Evolutionary conservation across 169 alveolate genomes (phyloP).

Genomic region (Plasmodium reichenowi): DNA sequence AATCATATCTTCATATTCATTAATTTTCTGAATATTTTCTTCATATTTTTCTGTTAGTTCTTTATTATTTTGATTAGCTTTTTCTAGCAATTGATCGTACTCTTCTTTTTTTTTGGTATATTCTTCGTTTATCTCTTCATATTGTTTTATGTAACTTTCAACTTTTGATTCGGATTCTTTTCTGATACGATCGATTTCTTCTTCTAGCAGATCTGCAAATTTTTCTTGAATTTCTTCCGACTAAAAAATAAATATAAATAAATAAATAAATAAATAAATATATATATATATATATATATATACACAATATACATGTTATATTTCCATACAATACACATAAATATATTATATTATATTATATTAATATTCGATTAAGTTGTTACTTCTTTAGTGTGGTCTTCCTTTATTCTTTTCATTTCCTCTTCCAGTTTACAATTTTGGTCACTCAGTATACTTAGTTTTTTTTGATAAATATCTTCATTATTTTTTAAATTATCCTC

Average conservation of each 20-base stretch:
- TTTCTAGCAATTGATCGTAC: slow-evolving; percentile 45
- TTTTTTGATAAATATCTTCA: slow-evolving; percentile 48
- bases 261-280: background rate
- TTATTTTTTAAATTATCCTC: slow-evolving; percentile 67
- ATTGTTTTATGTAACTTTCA: slow-evolving; percentile 26
- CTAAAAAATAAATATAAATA: background rate
- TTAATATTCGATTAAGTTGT: background rate
- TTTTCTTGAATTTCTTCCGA: slow-evolving; percentile 70
- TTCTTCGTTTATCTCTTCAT: slow-evolving; percentile 59
- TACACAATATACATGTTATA: background rate
- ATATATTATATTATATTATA: background rate
- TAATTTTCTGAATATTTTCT: slow-evolving; percentile 74
- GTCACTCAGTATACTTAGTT: slow-evolving; percentile 19
- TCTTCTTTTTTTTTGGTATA: slow-evolving; percentile 52
- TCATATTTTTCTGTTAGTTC: slow-evolving; percentile 52
- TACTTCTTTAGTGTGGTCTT: slow-evolving; percentile 25
- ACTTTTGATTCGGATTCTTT: slow-evolving; percentile 59
- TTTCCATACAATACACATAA: background rate
- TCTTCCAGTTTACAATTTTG: slow-evolving; percentile 47
- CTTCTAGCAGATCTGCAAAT: slow-evolving; percentile 60
- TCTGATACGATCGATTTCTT: slow-evolving; percentile 59
- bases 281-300: background rate
- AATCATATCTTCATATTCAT: slow-evolving; percentile 70
- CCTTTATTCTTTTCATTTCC: slow-evolving; percentile 20
- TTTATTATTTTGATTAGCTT: slow-evolving; percentile 51